A percentile compares a stretch with the other conserved stretches of the same genome.
Conservation (phyloP, 2,329 filamentous ascomycete genomes). For the Stachybotrys echinatus region DNA sequence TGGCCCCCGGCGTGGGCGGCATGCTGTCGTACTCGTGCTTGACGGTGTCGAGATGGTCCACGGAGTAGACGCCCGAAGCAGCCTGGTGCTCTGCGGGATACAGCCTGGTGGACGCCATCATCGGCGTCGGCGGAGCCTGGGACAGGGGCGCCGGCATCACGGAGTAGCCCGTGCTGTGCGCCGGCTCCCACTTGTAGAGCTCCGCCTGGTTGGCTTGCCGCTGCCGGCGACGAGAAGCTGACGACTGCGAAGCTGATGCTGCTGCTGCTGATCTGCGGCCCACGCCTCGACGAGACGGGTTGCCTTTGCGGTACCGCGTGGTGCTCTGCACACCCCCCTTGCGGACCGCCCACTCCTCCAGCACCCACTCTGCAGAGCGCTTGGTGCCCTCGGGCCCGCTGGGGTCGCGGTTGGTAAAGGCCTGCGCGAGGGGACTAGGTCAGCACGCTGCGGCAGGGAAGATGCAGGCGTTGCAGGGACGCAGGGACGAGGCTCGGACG, state of each 20-base stretch:
- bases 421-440: constrained; percentile 26
- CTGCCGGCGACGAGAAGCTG: constrained; percentile 1
- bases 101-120: not conserved
- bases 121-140: not conserved
- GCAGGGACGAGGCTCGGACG: too few species aligned
- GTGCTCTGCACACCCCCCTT: constrained; percentile 74
- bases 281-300: constrained; percentile 19
- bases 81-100: not conserved
- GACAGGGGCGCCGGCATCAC: not conserved
- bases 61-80: not conserved
- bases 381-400: constrained; percentile 35
- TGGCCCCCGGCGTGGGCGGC: not conserved
- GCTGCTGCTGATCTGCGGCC: not conserved
- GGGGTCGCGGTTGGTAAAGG: constrained; percentile 34
- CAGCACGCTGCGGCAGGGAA: constrained; percentile 1
- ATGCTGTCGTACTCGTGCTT: constrained; percentile 1
- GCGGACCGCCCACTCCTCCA: constrained; percentile 63
- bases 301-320: constrained; percentile 64
- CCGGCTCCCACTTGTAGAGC: not conserved
- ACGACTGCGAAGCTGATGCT: not conserved
- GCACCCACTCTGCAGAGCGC: constrained; percentile 71
- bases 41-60: not conserved
- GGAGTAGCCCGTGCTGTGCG: not conserved
- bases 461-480: not conserved
- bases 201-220: constrained; percentile 1